phyloP scores from a whole-genome alignment of 2,329 filamentous ascomycete genomes.

The Talaromyces albobiverticillius region DNA sequence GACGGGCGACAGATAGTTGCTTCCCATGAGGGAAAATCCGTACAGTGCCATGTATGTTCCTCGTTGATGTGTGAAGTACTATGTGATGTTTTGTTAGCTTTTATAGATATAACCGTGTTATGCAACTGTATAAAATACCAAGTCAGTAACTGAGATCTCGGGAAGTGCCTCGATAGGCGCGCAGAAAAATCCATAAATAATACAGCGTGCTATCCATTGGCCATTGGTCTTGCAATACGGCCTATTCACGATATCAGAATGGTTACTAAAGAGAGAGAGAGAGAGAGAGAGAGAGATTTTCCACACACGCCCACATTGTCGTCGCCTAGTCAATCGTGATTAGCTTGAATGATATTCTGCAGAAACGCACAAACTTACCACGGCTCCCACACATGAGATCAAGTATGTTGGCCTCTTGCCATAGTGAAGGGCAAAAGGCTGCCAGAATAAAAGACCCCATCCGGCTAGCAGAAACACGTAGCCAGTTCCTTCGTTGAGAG shows the following conservation, averaged over 20 bases:
- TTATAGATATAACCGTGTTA: too few species aligned
- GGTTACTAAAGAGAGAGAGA: too few species aligned
- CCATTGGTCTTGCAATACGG: slow-evolving; percentile 26
- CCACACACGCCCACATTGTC: too few species aligned
- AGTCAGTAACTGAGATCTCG: slow-evolving; percentile 40
- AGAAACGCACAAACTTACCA: too few species aligned
- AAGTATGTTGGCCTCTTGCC: slow-evolving; percentile 38
- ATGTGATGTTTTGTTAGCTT: too few species aligned
- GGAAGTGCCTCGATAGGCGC: slow-evolving; percentile 44
- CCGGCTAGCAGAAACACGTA: slow-evolving; percentile 43
- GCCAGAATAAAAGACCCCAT: slow-evolving; percentile 48
- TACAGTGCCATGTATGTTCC: slow-evolving; percentile 42
- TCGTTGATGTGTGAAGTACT: slow-evolving; percentile 44
- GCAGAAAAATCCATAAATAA: slow-evolving; percentile 39
- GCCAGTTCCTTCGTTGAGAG: slow-evolving; percentile 31
- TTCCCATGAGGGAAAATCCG: slow-evolving; percentile 39
- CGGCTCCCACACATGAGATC: slow-evolving; percentile 30
- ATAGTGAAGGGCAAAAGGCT: slow-evolving; percentile 46
- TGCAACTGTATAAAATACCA: too few species aligned
- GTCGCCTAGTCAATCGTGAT: too few species aligned
- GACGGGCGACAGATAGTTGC: slow-evolving; percentile 44
- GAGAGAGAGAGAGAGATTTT: too few species aligned
- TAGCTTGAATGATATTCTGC: too few species aligned
- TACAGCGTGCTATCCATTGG: slow-evolving; percentile 39
- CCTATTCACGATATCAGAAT: too few species aligned